Conservation (phyloP, 768 basidiomycete species). For the Pleurotus citrinopileatus region DNA sequence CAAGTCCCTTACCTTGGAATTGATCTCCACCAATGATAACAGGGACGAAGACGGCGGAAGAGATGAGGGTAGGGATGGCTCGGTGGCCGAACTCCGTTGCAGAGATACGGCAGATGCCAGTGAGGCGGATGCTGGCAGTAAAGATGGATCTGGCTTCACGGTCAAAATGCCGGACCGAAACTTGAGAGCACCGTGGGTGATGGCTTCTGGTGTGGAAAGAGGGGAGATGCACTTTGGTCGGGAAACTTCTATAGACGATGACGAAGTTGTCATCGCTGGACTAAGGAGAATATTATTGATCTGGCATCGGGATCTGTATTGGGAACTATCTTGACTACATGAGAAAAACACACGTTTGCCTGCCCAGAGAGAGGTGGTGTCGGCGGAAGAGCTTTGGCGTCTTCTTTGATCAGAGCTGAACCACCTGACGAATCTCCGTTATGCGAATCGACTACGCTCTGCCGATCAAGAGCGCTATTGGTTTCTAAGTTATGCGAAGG, state of each 20-base stretch:
- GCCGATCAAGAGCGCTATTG: too few species aligned
- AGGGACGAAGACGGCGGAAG: background rate
- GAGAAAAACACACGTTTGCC: background rate
- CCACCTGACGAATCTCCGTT: too few species aligned
- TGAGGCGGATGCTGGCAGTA: background rate
- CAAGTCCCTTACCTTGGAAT: too few species aligned
- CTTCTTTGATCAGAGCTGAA: too few species aligned
- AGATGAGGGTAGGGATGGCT: background rate
- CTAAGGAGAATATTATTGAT: background rate
- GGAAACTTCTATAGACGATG: background rate
- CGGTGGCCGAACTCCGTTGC: background rate
- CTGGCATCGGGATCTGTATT: background rate
- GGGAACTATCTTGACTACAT: background rate
- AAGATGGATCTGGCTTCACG: background rate
- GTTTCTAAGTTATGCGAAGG: too few species aligned
- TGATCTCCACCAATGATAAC: background rate
- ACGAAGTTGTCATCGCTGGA: background rate
- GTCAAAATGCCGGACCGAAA: slow-evolving; percentile 7
- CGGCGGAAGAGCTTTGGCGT: too few species aligned
- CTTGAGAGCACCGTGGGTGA: background rate
- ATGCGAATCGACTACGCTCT: too few species aligned
- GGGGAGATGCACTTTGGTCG: too few species aligned
- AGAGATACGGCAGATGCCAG: background rate
- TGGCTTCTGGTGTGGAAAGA: background rate
- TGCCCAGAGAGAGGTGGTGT: too few species aligned